phyloP scores from a whole-genome alignment of 306 rosid genomes.

The Leucaena leucocephala region DNA sequence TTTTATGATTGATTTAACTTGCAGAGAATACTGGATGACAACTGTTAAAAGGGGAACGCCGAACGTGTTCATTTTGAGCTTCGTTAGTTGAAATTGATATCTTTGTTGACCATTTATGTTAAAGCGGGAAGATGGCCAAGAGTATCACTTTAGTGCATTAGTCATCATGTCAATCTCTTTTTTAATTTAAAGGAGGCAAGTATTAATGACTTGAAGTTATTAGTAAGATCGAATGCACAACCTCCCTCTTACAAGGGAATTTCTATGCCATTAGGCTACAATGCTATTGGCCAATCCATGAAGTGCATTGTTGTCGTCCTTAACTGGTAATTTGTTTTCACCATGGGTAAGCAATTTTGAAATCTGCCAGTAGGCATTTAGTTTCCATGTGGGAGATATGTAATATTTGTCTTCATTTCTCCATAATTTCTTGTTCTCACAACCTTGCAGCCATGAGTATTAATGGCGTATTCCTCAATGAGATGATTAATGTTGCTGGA shows the following conservation, averaged over 20 bases:
- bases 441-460: neutral
- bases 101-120: neutral
- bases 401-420: constrained; percentile 21
- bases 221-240: too few relatives aligned
- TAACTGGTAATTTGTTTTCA: neutral
- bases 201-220: too few relatives aligned
- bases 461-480: neutral
- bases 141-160: neutral
- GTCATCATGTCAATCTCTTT: too few relatives aligned
- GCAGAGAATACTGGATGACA: neutral
- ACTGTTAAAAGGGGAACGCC: constrained; percentile 23
- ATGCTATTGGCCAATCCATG: neutral
- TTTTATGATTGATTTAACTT: neutral
- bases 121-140: neutral
- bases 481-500: neutral
- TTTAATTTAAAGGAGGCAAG: too few relatives aligned
- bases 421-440: constrained; percentile 2
- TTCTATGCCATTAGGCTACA: too few relatives aligned
- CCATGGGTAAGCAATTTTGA: constrained; percentile 36
- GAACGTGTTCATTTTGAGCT: neutral
- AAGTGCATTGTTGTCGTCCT: constrained; percentile 1
- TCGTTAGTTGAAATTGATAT: neutral
- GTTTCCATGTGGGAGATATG: constrained; percentile 2
- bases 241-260: too few relatives aligned
- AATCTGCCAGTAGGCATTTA: constrained; percentile 8